Base-by-base conservation (phyloP, 176 grass and related monocot species). In the Chloris gayana region DNA sequence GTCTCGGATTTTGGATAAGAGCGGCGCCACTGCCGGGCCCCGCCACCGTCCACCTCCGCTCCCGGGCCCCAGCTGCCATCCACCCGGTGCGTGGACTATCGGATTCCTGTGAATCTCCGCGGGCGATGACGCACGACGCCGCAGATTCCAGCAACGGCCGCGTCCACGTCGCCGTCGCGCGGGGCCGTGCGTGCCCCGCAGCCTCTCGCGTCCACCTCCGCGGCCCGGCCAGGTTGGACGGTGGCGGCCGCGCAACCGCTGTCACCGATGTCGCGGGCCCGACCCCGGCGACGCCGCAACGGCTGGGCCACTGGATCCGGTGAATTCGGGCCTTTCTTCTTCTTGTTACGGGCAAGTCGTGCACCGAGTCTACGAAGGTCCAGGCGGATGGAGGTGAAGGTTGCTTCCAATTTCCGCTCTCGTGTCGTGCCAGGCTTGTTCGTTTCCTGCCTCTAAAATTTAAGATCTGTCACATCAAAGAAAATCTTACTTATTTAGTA, bases 71-170 rank as follows among this genome's bases (percentile, higher is more conserved):
- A n/a, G 37, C 13, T 51, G 74, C 64, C 60, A 60, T 68, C 7
- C 45, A 6, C 35, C 3, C 8, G 30, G 21, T 30, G 22, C 19
- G 21, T 13, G 63, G 18, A 7, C 50, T 49, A 53, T 14, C 33
- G 67, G 74, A 80, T 54, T 80, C 86, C 49, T 80, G 51, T 84
- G 86, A 88, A 88, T 88, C 81, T 88, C 50, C 26, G 68, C 38
- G 74, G 31, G 47, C 42, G 72, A 4, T 67, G 42, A 63, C 32
- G 71, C 33, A 75, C 56, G 61, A 74, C 61, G 32, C 75, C 41
- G 69, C 51, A 88, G 86, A 88, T 79, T 78, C 86, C 49, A 61
- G 27, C 69, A 14, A 26, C 75, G 29, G 9, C 59, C 38, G 39
- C 69, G 7, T 19, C 74, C 67, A 32, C 49, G 18, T 73, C 38